Evolutionary conservation across 2,329 filamentous ascomycete genomes (phyloP), one percentile per base, ranked within the genome.

Genomic region (Zarea fungicola): DNA sequence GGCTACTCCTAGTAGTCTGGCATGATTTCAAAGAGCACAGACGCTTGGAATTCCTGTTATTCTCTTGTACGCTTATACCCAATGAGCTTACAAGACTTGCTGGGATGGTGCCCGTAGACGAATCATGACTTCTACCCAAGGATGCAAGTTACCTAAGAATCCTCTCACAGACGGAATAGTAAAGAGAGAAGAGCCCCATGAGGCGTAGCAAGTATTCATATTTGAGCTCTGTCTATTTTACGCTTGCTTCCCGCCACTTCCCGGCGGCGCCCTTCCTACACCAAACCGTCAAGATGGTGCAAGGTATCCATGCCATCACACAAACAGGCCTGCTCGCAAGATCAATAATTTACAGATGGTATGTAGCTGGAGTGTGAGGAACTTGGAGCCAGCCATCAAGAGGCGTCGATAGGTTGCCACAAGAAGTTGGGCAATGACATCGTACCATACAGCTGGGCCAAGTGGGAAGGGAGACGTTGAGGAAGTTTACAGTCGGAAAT

Each of bases 91-190:
- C 25, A 25, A n/a, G 23, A 37, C 5, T 7, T 31, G 18, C 46
- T 35, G 39, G 46, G 46, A 49, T 49, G 32, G 31, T 29, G 39
- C 46, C 42, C 37, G 31, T 25, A 48, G 31, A 28, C 46, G 46
- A 49, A 42, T 49, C 46, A 49, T 49, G 46, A 23, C n/a, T n/a
- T n/a, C n/a, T n/a, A n/a, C n/a, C n/a, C n/a, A 16, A n/a, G 6
- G 16, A 8, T 34, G 7, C n/a, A 8, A 34, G 31, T 16, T 14
- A 18, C 31, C 18, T n/a, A 19, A 42, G 28, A 25, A 42, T 18
- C 37, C 22, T 42, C 39, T 37, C 31, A 42, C 39, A 37, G 22
- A 31, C 21, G 29, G 10, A 19, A 9, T 11, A 26, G 16, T 42
- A 8, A 21, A 28, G 29, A 25, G 23, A 25, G 35, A 6, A n/a